phyloP scores from a whole-genome alignment of 164 flowering plant species.

The Chimonanthus salicifolius region DNA sequence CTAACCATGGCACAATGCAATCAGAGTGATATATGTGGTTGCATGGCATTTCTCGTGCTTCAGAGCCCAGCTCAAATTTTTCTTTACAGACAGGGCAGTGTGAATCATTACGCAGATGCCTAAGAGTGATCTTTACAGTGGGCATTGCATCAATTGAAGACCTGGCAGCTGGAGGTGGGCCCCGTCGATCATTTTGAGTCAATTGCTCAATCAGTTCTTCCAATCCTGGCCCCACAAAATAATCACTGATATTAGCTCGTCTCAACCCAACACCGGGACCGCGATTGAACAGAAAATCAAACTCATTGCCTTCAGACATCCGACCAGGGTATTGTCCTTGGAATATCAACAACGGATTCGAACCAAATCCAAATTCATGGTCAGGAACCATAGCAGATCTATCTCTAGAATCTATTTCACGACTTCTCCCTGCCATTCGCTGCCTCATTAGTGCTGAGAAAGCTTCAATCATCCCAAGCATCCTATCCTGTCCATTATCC shows the following conservation, averaged over 20 bases:
- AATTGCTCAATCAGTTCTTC: conserved; percentile 78
- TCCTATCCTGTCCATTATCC: conserved; percentile 40
- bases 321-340: conserved; percentile 70
- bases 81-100: conserved; percentile 87
- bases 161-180: conserved; percentile 77
- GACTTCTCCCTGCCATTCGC: conserved; percentile 37
- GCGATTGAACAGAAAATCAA: conserved; percentile 57
- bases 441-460: conserved; percentile 71
- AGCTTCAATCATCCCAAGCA: conserved; percentile 60
- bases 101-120: conserved; percentile 66
- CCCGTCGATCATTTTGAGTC: conserved; percentile 40
- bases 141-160: conserved; percentile 78
- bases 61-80: conserved; percentile 60
- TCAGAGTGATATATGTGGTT: conserved; percentile 74
- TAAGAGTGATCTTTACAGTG: conserved; percentile 58
- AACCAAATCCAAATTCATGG: conserved; percentile 27
- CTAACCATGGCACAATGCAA: conserved; percentile 86
- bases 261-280: conserved; percentile 56
- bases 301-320: conserved; percentile 53
- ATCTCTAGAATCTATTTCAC: conserved; percentile 37
- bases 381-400: conserved; percentile 39
- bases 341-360: conserved; percentile 63
- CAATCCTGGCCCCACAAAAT: conserved; percentile 75
- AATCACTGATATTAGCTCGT: conserved; percentile 62
- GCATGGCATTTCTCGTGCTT: conserved; percentile 79